Base-by-base conservation (phyloP, 164 flowering plant species). In the Chloranthus sessilifolius region DNA sequence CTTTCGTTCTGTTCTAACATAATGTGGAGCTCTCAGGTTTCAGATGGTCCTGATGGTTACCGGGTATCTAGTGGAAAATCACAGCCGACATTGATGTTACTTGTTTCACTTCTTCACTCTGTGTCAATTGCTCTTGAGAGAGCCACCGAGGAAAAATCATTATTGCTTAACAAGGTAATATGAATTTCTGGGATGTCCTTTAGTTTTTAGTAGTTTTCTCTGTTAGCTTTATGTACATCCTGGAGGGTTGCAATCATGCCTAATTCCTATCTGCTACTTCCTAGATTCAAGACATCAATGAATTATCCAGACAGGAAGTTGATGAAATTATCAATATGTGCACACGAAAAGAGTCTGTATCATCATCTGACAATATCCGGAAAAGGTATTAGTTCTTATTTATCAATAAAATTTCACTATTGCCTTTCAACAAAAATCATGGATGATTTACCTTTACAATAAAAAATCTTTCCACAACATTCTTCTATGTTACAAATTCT, bases 241-340 rank as follows among this genome's bases (percentile, higher is more conserved):
- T 29, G 28, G 25, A 22, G 9, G 19, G 11, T 8, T 26, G 28
- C 46, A 10, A 27, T 15, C 41, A 24, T 42, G 17, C 21, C 4
- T n/a, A 6, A 36, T 15, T 47, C 24, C 20, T 37, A 31, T 12
- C 15, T 22, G n/a, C 19, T n/a, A n/a, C 29, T 60, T 62, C 60
- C 55, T 46, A 92, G 99, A 79, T 88, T 55, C 85, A 72, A 62
- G 94, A 92, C 63, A 77, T 92, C 57, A 92, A 92, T 72, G 99
- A 92, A 58, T 70, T 86, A 28, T 82, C 99, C 45, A 77, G 99
- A 43, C 95, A 84, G 69, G 99, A 92, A 63, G 99, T 92, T 33
- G 96, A 92, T 68, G 88, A 78, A 62, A 79, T 88, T 15, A 82
- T 88, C 47, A 74, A 31, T 58, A 55, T 68, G 58, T 88, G 72